Conservation (phyloP, 1,139 yeast species). For the Geotrichum cucujoidarum region DNA sequence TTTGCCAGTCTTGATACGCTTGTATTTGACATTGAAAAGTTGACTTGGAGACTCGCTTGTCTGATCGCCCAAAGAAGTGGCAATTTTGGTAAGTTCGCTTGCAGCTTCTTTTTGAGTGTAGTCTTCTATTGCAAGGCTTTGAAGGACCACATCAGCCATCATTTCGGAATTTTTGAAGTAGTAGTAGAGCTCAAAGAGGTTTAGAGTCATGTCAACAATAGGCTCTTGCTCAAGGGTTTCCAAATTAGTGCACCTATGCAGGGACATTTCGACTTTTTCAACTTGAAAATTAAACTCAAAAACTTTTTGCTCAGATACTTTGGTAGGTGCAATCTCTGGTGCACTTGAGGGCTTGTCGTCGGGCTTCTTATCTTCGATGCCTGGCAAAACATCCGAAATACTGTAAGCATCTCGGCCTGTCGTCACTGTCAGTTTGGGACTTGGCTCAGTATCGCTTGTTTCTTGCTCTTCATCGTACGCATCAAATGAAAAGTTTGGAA, state of each 20-base stretch:
- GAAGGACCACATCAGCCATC: conserved; percentile 60
- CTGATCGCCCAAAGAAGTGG: conserved; percentile 57
- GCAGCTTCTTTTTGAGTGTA: conserved; percentile 62
- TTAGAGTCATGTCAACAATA: conserved; percentile 68
- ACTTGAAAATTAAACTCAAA: conserved; percentile 71
- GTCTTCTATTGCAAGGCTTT: conserved; percentile 68
- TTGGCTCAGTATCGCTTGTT: conserved; percentile 6
- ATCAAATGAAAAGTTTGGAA: conserved; percentile 53
- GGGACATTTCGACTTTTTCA: conserved; percentile 54
- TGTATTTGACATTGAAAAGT: conserved; percentile 59
- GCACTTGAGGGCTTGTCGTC: conserved; percentile 3
- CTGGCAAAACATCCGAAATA: conserved; percentile 1
- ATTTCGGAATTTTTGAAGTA: conserved; percentile 56
- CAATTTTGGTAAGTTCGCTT: conserved; percentile 60
- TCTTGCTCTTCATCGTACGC: conserved; percentile 26
- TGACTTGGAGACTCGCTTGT: conserved; percentile 40
- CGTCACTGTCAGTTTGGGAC: not conserved
- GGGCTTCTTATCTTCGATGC: not conserved
- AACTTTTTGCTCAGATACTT: conserved; percentile 46
- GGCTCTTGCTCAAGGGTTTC: conserved; percentile 59
- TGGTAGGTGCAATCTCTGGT: not conserved
- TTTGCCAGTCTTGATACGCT: conserved; percentile 31
- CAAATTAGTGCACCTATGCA: conserved; percentile 64
- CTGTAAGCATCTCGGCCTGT: conserved; percentile 6
- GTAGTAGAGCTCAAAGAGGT: conserved; percentile 56